Conservation (phyloP, 2,329 filamentous ascomycete species). For the Rosellinia necatrix region DNA sequence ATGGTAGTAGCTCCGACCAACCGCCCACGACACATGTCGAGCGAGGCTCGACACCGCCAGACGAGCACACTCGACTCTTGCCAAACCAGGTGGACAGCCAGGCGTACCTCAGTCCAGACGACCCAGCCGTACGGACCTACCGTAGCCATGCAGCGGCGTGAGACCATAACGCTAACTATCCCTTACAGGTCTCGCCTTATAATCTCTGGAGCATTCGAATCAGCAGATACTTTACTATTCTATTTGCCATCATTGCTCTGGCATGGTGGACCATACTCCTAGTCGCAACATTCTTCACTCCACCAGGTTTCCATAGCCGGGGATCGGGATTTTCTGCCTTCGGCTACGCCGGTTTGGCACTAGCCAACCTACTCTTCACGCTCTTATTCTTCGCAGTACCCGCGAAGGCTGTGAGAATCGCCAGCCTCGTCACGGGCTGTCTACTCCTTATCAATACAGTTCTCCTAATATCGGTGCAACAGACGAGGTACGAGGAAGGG, state of each 20-base stretch:
- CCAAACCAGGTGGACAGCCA: conserved; percentile 65
- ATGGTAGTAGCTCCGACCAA: conserved; percentile 19
- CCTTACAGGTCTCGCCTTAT: conserved; percentile 63
- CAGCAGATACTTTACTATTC: conserved; percentile 75
- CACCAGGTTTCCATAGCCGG: conserved; percentile 80
- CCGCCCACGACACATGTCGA: conserved; percentile 32
- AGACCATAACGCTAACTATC: conserved; percentile 17
- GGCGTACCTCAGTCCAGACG: conserved; percentile 74
- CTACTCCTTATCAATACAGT: conserved; percentile 77
- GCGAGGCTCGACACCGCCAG: conserved; percentile 36
- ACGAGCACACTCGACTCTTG: conserved; percentile 69
- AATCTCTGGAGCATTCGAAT: conserved; percentile 91
- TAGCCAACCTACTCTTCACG: conserved; percentile 74
- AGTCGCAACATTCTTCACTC: conserved; percentile 89
- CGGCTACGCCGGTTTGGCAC: conserved; percentile 77
- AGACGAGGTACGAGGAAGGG: conserved; percentile 80
- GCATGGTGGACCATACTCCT: conserved; percentile 92
- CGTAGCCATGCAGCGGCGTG: not conserved
- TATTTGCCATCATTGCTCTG: conserved; percentile 76
- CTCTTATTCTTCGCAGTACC: conserved; percentile 88
- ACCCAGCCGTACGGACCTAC: conserved; percentile 69
- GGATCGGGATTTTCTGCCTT: conserved; percentile 95
- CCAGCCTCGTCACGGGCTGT: conserved; percentile 68
- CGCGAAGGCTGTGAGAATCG: conserved; percentile 76
- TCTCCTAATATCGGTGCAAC: conserved; percentile 75